phyloP scores from a whole-genome alignment of 1,139 yeast species.

The Groenewaldozyma sp. region DNA sequence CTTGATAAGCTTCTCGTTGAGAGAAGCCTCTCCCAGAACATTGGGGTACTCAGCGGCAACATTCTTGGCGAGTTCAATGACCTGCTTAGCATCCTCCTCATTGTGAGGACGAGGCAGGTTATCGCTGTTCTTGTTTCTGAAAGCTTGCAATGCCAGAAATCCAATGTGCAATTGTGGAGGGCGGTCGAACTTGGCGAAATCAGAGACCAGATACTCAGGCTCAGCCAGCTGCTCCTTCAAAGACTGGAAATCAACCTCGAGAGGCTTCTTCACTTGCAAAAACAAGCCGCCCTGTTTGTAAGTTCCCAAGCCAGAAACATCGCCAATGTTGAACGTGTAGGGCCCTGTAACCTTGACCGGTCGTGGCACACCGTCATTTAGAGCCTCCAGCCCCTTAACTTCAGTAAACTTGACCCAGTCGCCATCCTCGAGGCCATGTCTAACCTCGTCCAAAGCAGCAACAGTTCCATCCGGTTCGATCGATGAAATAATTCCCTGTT shows the following conservation, averaged over 20 bases:
- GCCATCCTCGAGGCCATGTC: conserved; percentile 93
- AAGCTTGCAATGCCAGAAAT: conserved; percentile 79
- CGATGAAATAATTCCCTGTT: conserved; percentile 76
- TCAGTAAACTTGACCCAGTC: conserved; percentile 84
- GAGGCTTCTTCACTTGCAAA: conserved; percentile 86
- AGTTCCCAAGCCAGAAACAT: conserved; percentile 45
- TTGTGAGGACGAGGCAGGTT: conserved; percentile 69
- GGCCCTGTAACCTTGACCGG: conserved; percentile 88
- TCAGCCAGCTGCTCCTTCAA: conserved; percentile 52
- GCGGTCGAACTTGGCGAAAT: conserved; percentile 89
- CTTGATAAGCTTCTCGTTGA: conserved; percentile 57
- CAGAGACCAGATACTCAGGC: conserved; percentile 81
- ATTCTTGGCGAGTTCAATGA: conserved; percentile 51
- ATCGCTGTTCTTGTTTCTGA: conserved; percentile 53
- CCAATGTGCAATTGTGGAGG: conserved; percentile 86
- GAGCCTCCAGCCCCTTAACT: conserved; percentile 54
- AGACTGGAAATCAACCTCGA: conserved; percentile 50
- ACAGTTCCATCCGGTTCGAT: conserved; percentile 86
- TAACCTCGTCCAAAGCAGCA: conserved; percentile 80
- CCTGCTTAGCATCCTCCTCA: conserved; percentile 63
- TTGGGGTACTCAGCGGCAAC: conserved; percentile 51
- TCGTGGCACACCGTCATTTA: conserved; percentile 65
- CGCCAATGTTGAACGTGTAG: conserved; percentile 70
- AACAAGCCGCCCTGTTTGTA: conserved; percentile 82
- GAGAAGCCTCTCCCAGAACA: conserved; percentile 43